phyloP scores from a whole-genome alignment of 768 basidiomycete genomes.

The Xerocomellus chrysenteron region DNA sequence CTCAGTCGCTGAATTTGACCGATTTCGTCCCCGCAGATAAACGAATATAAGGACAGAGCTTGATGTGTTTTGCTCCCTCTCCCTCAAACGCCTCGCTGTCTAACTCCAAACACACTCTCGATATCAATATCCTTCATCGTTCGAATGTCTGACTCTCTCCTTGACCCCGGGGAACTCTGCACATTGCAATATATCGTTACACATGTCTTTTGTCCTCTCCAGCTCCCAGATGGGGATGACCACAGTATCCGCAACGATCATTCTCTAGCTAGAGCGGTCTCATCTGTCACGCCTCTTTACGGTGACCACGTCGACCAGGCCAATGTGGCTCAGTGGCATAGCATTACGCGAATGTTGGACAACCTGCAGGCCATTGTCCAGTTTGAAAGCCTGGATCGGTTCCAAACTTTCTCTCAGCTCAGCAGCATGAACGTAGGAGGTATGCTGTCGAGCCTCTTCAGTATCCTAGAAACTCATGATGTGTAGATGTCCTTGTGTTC shows the following conservation, averaged over 20 bases:
- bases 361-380: slow-evolving; percentile 12
- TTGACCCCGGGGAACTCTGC: background rate
- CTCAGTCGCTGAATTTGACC: background rate
- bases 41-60: no score
- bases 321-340: slow-evolving; percentile 26
- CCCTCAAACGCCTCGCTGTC: no score
- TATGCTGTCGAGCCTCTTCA: background rate
- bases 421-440: slow-evolving; percentile 18
- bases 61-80: no score
- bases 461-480: background rate
- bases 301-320: background rate
- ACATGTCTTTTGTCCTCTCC: slow-evolving; percentile 45
- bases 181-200: slow-evolving; percentile 33
- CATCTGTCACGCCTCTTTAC: slow-evolving; percentile 23
- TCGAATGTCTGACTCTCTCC: background rate
- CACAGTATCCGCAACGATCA: slow-evolving; percentile 22
- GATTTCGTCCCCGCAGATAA: background rate
- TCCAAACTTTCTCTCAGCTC: slow-evolving; percentile 19
- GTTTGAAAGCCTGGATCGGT: background rate
- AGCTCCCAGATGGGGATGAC: slow-evolving; percentile 40
- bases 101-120: no score
- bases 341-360: slow-evolving; percentile 29
- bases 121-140: no score
- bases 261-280: slow-evolving; percentile 23
- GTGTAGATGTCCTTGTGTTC: slow-evolving; percentile 36